Base-by-base conservation (phyloP, 2,329 filamentous ascomycete species). In the Pleurostoma richardsiae region DNA sequence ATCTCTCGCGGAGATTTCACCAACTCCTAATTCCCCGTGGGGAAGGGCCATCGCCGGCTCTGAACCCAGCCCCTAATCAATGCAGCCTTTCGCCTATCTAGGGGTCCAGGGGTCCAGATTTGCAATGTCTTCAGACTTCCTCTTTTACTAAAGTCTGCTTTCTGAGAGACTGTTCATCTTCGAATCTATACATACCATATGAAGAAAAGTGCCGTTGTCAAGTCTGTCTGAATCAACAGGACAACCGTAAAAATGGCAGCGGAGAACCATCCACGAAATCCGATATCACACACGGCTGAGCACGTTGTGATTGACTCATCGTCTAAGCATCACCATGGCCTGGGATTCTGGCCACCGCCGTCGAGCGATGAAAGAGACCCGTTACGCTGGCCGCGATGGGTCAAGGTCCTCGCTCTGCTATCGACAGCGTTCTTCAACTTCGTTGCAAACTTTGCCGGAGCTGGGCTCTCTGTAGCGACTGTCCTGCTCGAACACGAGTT, bases 371-470 rank as follows among this genome's bases (percentile, higher is more conserved):
- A 29, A 7, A 41, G 36, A 10, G 49, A 50, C 39, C 49, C 49
- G 6, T 30, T 50, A 10, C 45, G 49, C 27, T 50, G 45, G 49
- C 49, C 45, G 3, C 39, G 42, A 19, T 19, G 42, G 5, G 28
- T 40, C 38, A 50, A 50, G 42, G 19, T 48, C 10, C 30, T 44
- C 10, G 49, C 49, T 3, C 31, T 50, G 10, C 29, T 39, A 8
- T 41, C 31, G 4, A 44, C 40, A 29, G n/a, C 42, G 19, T 40
- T 50, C n/a, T 45, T 44, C 30, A 50, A 50, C 28, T 50, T 50
- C 40, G 42, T 42, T 7, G 45, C 42, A 29, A 50, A 47, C 39
- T 50, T 50, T 42, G 48, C 48, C n/a, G 45, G 7, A 28, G 39
- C 48, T 33, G 48, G 48, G 4, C 39, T 50, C 10, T 50, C 48